phyloP scores from a whole-genome alignment of 2,329 filamentous ascomycete genomes.

The Talaromyces islandicus region DNA sequence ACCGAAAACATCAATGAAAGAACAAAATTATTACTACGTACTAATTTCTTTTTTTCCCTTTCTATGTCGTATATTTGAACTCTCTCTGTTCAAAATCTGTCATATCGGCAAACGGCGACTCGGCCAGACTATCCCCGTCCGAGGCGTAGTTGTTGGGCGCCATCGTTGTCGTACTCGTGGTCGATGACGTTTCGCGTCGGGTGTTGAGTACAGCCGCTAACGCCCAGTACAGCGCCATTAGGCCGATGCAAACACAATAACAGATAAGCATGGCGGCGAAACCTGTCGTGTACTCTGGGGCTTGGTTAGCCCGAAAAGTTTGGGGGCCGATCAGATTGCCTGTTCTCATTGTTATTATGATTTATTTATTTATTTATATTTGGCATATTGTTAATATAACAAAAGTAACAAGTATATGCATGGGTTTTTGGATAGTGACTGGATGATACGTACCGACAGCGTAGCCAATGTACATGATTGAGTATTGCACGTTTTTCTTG shows the following conservation, averaged over 20 bases:
- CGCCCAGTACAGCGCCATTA: slow-evolving; percentile 27
- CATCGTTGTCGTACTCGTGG: not conserved
- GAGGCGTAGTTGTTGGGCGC: slow-evolving; percentile 4
- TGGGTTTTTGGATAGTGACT: not conserved
- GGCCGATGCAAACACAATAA: slow-evolving; percentile 27
- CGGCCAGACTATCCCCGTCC: slow-evolving; percentile 5
- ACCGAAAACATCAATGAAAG: not conserved
- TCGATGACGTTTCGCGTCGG: slow-evolving; percentile 2
- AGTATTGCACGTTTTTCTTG: slow-evolving; percentile 37
- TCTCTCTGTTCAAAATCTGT: slow-evolving; percentile 20
- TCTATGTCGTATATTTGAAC: slow-evolving; percentile 21
- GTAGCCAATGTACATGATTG: slow-evolving; percentile 36
- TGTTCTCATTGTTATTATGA: not conserved
- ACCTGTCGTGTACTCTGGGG: slow-evolving; percentile 33
- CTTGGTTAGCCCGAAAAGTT: slow-evolving; percentile 34
- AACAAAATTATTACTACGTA: not conserved
- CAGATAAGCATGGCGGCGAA: slow-evolving; percentile 32
- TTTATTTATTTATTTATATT: not conserved
- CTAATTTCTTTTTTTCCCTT: not conserved
- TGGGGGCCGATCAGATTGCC: slow-evolving; percentile 40
- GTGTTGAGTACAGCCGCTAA: slow-evolving; percentile 17
- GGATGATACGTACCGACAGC: slow-evolving; percentile 22
- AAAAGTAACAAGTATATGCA: not conserved
- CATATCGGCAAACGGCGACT: slow-evolving; percentile 16
- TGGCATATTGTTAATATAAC: not conserved